These are phyloP conservation scores for Ceratocystis destructans DNA, from an alignment of 2,329 filamentous ascomycete genomes.

Conservation along the genomic window DNA sequence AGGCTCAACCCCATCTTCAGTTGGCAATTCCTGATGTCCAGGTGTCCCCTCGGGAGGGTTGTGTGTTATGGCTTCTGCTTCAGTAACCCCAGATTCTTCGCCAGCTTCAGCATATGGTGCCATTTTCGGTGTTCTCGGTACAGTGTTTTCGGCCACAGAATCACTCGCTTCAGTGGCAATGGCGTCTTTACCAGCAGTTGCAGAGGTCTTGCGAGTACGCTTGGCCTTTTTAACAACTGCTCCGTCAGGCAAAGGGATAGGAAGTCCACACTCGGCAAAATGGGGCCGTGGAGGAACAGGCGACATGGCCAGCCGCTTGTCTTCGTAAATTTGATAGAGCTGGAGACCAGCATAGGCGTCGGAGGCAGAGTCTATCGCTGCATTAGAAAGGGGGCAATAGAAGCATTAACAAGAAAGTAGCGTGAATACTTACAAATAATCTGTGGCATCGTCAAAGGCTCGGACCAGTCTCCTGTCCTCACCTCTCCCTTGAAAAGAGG, in stretches of 20 bases:
- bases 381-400: neutral
- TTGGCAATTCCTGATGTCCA: neutral
- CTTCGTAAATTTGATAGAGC: constrained; percentile 58
- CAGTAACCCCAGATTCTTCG: neutral
- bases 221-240: constrained; percentile 23
- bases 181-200: neutral
- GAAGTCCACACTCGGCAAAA: constrained; percentile 51
- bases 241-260: constrained; percentile 44
- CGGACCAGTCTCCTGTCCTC: constrained; percentile 61
- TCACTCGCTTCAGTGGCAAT: neutral
- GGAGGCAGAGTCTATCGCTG: constrained; percentile 52
- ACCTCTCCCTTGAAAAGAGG: constrained; percentile 67
- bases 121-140: neutral
- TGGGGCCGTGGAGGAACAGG: constrained; percentile 59
- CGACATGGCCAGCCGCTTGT: constrained; percentile 48
- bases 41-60: neutral
- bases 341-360: constrained; percentile 71
- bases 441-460: constrained; percentile 47
- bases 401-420: neutral
- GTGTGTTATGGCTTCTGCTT: constrained; percentile 6
- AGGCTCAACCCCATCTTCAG: neutral
- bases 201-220: constrained; percentile 1
- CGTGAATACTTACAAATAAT: constrained; percentile 46
- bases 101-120: neutral
- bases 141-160: neutral